Evolutionary conservation across 805 yeast species (phyloP).

Genomic region (Metschnikowia bowlesiae): DNA sequence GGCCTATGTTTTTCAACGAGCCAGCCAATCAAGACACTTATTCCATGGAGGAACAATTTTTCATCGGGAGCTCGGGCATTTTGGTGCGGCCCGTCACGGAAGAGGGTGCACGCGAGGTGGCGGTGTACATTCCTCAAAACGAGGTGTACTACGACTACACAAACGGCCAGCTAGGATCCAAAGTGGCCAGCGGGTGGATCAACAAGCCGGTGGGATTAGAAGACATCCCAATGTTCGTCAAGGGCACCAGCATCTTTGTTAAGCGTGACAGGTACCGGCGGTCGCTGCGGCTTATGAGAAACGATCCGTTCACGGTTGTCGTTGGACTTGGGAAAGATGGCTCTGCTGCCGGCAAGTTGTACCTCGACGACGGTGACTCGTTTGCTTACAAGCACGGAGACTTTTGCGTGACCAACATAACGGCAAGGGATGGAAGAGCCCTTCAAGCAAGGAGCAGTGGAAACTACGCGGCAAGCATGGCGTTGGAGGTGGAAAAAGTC

Average conservation of each 20-base stretch:
- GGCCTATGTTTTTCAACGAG: slow-evolving; percentile 58
- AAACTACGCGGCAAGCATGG: slow-evolving; percentile 17
- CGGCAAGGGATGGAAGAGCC: slow-evolving; percentile 3
- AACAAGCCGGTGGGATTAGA: slow-evolving; percentile 45
- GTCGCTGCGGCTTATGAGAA: slow-evolving; percentile 65
- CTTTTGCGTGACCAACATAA: slow-evolving; percentile 41
- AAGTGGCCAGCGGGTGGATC: slow-evolving; percentile 25
- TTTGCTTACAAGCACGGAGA: slow-evolving; percentile 53
- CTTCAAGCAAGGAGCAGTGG: slow-evolving; percentile 6
- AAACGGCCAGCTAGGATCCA: slow-evolving; percentile 23
- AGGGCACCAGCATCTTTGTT: slow-evolving; percentile 75
- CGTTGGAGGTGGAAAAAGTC: slow-evolving; percentile 51
- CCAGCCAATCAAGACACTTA: slow-evolving; percentile 47
- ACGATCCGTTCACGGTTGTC: slow-evolving; percentile 77
- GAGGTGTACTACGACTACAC: slow-evolving; percentile 55
- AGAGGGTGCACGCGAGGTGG: slow-evolving; percentile 39
- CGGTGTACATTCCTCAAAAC: slow-evolving; percentile 50
- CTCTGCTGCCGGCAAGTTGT: slow-evolving; percentile 54
- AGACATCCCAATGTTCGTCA: slow-evolving; percentile 65
- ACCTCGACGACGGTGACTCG: slow-evolving; percentile 83
- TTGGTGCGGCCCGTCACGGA: slow-evolving; percentile 77
- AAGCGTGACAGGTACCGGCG: slow-evolving; percentile 74
- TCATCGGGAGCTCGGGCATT: slow-evolving; percentile 64
- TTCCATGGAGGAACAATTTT: slow-evolving; percentile 77
- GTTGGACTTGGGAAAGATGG: slow-evolving; percentile 52